Conservation (phyloP, 2,329 filamentous ascomycete species). For the Beauveria sp. region DNA sequence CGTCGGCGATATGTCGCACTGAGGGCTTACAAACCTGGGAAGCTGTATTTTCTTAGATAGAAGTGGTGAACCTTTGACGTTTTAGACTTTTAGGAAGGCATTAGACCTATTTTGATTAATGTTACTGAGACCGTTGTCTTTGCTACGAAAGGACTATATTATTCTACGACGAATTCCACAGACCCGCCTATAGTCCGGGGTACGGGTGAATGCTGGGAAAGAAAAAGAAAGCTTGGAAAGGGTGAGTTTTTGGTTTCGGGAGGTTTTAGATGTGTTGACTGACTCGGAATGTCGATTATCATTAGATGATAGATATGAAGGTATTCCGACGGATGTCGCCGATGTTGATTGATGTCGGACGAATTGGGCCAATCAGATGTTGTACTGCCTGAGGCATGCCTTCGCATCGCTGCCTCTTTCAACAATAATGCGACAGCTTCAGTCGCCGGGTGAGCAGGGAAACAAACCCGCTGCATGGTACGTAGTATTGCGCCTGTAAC, state of each 20-base stretch:
- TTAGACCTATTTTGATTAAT: not conserved
- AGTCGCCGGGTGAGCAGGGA: not conserved
- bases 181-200: not conserved
- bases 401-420: too few relatives aligned
- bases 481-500: not conserved
- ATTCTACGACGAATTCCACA: not conserved
- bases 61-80: not conserved
- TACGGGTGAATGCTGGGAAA: not conserved
- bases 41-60: not conserved
- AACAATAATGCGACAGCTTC: too few relatives aligned
- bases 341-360: too few relatives aligned
- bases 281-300: too few relatives aligned
- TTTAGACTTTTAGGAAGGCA: not conserved
- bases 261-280: too few relatives aligned
- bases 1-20: constrained; percentile 20
- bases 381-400: too few relatives aligned
- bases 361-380: too few relatives aligned
- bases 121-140: not conserved
- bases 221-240: too few relatives aligned
- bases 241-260: too few relatives aligned
- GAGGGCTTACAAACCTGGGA: not conserved
- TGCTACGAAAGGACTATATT: not conserved
- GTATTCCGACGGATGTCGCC: too few relatives aligned
- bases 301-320: too few relatives aligned
- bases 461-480: not conserved